Evolutionary conservation across 1,139 yeast species (phyloP).

Genomic region (Magnusiomyces sp.): DNA sequence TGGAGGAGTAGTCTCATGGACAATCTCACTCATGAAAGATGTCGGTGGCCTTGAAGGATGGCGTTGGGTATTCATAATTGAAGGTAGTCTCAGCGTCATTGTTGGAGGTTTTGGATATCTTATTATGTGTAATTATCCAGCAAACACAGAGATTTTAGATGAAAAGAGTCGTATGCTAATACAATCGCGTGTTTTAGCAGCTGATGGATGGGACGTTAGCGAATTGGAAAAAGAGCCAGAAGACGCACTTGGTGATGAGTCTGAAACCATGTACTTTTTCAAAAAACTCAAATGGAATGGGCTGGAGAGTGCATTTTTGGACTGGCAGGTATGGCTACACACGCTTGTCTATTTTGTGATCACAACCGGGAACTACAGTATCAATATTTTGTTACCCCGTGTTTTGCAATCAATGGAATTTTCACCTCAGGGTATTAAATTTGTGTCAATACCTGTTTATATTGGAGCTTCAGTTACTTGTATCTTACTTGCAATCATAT

Average conservation of each 20-base stretch:
- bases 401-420: slow-evolving; percentile 29
- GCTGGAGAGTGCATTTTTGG: slow-evolving; percentile 27
- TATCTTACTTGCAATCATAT: slow-evolving; percentile 27
- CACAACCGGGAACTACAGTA: slow-evolving; percentile 21
- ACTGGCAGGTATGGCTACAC: slow-evolving; percentile 27
- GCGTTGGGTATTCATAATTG: slow-evolving; percentile 51
- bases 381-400: slow-evolving; percentile 29
- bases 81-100: slow-evolving; percentile 42
- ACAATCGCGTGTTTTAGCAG: slow-evolving; percentile 37
- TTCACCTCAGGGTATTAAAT: slow-evolving; percentile 22
- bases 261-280: not conserved
- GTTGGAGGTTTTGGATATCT: slow-evolving; percentile 38
- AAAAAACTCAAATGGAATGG: slow-evolving; percentile 16
- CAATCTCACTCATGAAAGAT: slow-evolving; percentile 33
- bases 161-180: slow-evolving; percentile 41
- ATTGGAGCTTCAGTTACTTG: slow-evolving; percentile 31
- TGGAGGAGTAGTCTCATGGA: slow-evolving; percentile 31
- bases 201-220: slow-evolving; percentile 16
- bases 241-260: not conserved
- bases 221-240: not conserved
- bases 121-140: slow-evolving; percentile 44
- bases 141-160: slow-evolving; percentile 40
- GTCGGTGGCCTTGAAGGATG: slow-evolving; percentile 35
- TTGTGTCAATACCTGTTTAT: slow-evolving; percentile 33
- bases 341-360: slow-evolving; percentile 16